phyloP scores from a whole-genome alignment of 2,329 filamentous ascomycete species.

The Tolypocladium pustulatum region DNA sequence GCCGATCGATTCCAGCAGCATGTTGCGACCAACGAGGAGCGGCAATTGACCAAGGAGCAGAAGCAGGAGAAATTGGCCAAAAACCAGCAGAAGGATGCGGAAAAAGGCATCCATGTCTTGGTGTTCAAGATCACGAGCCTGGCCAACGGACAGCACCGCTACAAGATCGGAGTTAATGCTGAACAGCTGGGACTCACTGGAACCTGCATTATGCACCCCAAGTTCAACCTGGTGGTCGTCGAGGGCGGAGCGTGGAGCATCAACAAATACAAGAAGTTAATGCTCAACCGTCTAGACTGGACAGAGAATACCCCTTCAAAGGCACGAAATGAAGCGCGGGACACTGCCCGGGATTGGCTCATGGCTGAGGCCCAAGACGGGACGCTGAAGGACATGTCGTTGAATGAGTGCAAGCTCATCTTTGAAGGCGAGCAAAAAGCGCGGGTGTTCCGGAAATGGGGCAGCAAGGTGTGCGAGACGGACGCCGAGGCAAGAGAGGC shows the following conservation, averaged over 20 bases:
- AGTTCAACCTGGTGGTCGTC: conserved; percentile 79
- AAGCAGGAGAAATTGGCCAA: conserved; percentile 68
- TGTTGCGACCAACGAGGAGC: conserved; percentile 66
- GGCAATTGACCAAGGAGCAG: conserved; percentile 83
- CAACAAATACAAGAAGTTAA: conserved; percentile 79
- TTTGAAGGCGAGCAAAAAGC: conserved; percentile 86
- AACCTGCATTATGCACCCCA: conserved; percentile 84
- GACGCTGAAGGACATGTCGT: conserved; percentile 66
- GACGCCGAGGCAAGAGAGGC: conserved; percentile 80
- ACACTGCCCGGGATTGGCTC: conserved; percentile 63
- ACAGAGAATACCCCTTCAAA: conserved; percentile 71
- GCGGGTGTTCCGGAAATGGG: conserved; percentile 77
- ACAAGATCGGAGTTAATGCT: conserved; percentile 85
- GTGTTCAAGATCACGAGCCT: conserved; percentile 86
- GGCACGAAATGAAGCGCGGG: conserved; percentile 48
- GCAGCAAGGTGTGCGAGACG: conserved; percentile 83
- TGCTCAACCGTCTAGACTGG: conserved; percentile 93
- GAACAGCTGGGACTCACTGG: conserved; percentile 82
- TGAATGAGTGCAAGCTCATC: conserved; percentile 73
- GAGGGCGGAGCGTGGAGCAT: conserved; percentile 83
- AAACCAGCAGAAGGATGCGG: conserved; percentile 81
- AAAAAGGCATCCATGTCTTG: conserved; percentile 73
- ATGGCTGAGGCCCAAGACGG: conserved; percentile 69
- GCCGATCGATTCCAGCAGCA: conserved; percentile 75
- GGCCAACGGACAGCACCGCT: conserved; percentile 87